Base-by-base conservation (phyloP, 306 rosid genomes). In the Dryas drummondii region DNA sequence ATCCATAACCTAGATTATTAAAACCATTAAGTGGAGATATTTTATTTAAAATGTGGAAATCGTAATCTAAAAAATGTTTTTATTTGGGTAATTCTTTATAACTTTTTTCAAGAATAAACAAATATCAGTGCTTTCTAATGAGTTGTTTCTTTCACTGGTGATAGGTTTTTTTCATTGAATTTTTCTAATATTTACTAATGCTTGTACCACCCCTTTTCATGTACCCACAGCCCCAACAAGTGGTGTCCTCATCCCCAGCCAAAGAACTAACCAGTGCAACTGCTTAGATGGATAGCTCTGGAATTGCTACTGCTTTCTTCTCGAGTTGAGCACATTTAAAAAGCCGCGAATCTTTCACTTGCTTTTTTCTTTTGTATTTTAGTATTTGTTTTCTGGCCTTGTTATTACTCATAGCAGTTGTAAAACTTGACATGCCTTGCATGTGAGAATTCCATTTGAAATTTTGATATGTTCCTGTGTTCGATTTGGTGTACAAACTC, bases 191-290 rank as follows among this genome's bases (percentile, higher is more conserved):
- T 74, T 66, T 53, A 66, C 72, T 62, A 41, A 37, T 66, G 32
- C 13, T 45, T 32, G 16, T 44, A 26, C 44, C 66, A 54, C 49
- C n/a, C 3, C 15, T 57, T 12, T 12, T 60, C 37, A 0, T 76
- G 75, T 77, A 90, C 82, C 76, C 16, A 15, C 86, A 86, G 63
- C 96, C 98, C 54, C 93, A 84, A 53, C 68, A 83, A 74, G 84
- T 77, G n/a, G 84, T 78, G 80, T 77, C 76, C 16, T 78, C 72
- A 16, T 15, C 47, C 79, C 71, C 81, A 60, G 76, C 71, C 40
- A 86, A 86, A 72, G 89, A 84, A 77, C 88, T 85, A 72, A 71
- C 74, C 49, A 66, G 69, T 32, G 57, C 82, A 55, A 60, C 75
- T 78, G 83, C 78, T 70, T 88, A 82, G 85, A 82, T 51, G 73